These are phyloP conservation scores for Tetrapisispora pingtungensis DNA, from an alignment of 805 yeast genomes.

Conservation along the genomic window DNA sequence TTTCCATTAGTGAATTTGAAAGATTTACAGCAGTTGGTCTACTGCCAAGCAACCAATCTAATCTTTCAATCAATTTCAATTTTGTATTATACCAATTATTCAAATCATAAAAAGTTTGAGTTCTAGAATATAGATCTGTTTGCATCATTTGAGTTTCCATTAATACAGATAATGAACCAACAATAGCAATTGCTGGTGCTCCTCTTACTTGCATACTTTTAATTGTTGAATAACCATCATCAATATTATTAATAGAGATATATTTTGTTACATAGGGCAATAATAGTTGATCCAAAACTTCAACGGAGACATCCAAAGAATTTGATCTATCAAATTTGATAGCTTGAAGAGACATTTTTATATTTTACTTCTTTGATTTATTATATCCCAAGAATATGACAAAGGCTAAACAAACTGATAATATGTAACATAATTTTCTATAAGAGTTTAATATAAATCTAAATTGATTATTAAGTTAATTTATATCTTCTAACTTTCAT, in stretches of 20 bases:
- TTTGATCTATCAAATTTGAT: conserved; percentile 46
- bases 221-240: conserved; percentile 77
- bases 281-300: conserved; percentile 68
- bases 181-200: conserved; percentile 97
- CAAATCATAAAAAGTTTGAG: conserved; percentile 28
- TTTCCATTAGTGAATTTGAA: conserved; percentile 50
- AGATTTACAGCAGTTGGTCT: conserved; percentile 96
- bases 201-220: conserved; percentile 91
- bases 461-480: no score
- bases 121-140: conserved; percentile 15
- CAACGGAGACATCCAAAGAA: conserved; percentile 33
- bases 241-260: conserved; percentile 48
- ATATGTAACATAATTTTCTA: no score
- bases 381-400: no score
- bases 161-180: conserved; percentile 75
- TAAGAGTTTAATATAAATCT: no score
- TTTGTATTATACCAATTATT: conserved; percentile 29
- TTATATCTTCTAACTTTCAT: no score
- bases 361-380: conserved; percentile 12
- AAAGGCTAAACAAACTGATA: no score
- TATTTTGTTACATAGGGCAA: conserved; percentile 75
- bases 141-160: conserved; percentile 46
- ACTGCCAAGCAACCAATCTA: conserved; percentile 61
- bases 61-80: conserved; percentile 33
- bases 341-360: conserved; percentile 44